These are phyloP conservation scores for Hyaloscypha finlandica DNA, from an alignment of 495 filamentous ascomycete genomes.

Conservation along the genomic window DNA sequence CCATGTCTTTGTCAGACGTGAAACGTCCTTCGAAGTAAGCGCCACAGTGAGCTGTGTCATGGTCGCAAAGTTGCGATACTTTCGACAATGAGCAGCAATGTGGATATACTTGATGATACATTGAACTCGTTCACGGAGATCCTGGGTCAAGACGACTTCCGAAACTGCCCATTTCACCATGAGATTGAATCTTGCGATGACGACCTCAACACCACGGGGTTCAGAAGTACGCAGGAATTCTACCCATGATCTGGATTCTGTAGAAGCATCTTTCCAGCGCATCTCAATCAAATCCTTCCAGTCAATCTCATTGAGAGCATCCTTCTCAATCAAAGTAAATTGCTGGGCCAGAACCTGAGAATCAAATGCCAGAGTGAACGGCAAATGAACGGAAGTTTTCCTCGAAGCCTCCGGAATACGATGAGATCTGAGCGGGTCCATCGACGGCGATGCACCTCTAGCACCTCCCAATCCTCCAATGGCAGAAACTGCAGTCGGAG, in stretches of 20 bases:
- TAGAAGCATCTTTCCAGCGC: conserved; percentile 73
- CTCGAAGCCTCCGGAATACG: conserved; percentile 29
- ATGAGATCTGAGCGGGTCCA: conserved; percentile 31
- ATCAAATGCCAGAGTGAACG: conserved; percentile 90
- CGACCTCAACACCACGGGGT: conserved; percentile 88
- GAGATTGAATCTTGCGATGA: conserved; percentile 94
- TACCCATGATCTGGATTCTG: conserved; percentile 80
- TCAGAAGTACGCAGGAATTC: conserved; percentile 82
- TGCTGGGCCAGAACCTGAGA: conserved; percentile 90
- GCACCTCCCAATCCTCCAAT: conserved; percentile 5
- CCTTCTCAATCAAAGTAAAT: conserved; percentile 93
- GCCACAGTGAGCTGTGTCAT: conserved; percentile 95
- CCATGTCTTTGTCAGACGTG: conserved; percentile 82
- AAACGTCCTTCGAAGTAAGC: conserved; percentile 78
- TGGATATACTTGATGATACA: conserved; percentile 92
- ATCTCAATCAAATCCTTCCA: conserved; percentile 98
- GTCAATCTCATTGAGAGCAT: conserved; percentile 92
- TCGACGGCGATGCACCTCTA: conserved; percentile 27
- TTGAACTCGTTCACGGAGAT: conserved; percentile 77
- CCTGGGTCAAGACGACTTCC: conserved; percentile 82
- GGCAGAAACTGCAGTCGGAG: conserved; percentile 38
- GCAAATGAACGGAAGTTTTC: conserved; percentile 61
- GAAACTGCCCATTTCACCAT: conserved; percentile 97
- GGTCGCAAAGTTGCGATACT: conserved; percentile 91
- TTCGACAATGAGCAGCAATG: conserved; percentile 81